Evolutionary conservation across 2,329 filamentous ascomycete genomes (phyloP), one percentile per base, ranked within the genome.

Genomic region (Penicillium sp.): DNA sequence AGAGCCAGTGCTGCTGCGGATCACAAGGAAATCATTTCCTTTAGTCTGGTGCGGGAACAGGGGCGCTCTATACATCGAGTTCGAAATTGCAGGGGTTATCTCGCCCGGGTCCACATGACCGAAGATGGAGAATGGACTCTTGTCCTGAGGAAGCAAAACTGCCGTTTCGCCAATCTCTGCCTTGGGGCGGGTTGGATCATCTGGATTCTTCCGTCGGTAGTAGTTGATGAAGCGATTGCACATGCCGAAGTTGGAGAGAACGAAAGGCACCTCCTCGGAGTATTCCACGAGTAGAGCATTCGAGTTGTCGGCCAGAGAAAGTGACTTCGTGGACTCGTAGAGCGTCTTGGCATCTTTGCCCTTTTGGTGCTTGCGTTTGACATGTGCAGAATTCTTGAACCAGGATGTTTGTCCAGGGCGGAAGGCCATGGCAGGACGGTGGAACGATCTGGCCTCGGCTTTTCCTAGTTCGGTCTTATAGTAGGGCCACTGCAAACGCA

Each of bases 181-280:
- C 76, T 91, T 95, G 1, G 90, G 88, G 1, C 89, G 81, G 46
- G 83, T 81, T 44, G 85, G 83, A 54, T 94, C 89, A 41, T 95
- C 89, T 30, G 74, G 83, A 67, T 90, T 88, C 64, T 90, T 90
- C 53, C 92, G 85, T 35, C 90, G 88, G 69, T 96, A 96, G 72
- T 97, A 99, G 71, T 99, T 97, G 77, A 97, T 90, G 52, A 99
- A 82, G 47, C 91, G 88, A 69, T 88, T 95, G 46, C 92, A 92
- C 94, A 99, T 99, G 59, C 92, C 94, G 65, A 96, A 96, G 67
- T 95, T 96, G 39, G 92, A 96, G 55, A 99, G 77, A 53, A 95
- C 90, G 9, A 87, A 88, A 0, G 94, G 94, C 56, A 90, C 87
- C 65, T 96, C 91, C 72, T 99, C 94, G 8, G 90, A 95, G 69